Conservation (phyloP, 1,139 yeast species). For the Geotrichum carabidarum region DNA sequence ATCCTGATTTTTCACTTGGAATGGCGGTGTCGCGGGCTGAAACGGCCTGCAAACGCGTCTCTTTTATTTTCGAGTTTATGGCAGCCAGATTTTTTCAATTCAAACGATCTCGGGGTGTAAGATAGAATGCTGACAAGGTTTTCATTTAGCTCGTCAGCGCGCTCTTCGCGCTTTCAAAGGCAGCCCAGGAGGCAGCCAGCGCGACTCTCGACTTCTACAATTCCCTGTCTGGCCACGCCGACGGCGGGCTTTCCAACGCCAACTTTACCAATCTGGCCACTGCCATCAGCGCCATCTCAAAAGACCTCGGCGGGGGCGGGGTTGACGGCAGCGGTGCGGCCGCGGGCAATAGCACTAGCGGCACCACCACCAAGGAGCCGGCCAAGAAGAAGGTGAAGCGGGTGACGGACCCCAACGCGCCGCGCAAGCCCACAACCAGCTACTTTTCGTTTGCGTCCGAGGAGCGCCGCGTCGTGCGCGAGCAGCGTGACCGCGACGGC, state of each 20-base stretch:
- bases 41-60: too few species aligned
- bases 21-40: too few species aligned
- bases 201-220: constrained; percentile 74
- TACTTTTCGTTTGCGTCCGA: constrained; percentile 65
- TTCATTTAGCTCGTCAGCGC: constrained; percentile 58
- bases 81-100: too few species aligned
- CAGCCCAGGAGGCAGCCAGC: constrained; percentile 73
- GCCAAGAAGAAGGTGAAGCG: constrained; percentile 12
- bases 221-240: constrained; percentile 24
- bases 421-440: constrained; percentile 60
- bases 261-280: constrained; percentile 30
- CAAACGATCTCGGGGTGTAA: too few species aligned
- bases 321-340: constrained; percentile 25
- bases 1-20: too few species aligned
- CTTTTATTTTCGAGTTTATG: too few species aligned
- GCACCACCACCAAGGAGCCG: constrained; percentile 23
- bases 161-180: constrained; percentile 70
- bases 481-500: constrained; percentile 57
- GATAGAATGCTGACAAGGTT: background rate
- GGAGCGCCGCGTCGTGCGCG: constrained; percentile 44
- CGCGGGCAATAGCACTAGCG: too few species aligned
- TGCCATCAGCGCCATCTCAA: constrained; percentile 29
- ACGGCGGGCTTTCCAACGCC: constrained; percentile 3
- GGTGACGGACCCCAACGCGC: constrained; percentile 46
- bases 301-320: constrained; percentile 17